Evolutionary conservation across 768 basidiomycete species (phyloP).

Genomic region (Gymnopilus dilepis): DNA sequence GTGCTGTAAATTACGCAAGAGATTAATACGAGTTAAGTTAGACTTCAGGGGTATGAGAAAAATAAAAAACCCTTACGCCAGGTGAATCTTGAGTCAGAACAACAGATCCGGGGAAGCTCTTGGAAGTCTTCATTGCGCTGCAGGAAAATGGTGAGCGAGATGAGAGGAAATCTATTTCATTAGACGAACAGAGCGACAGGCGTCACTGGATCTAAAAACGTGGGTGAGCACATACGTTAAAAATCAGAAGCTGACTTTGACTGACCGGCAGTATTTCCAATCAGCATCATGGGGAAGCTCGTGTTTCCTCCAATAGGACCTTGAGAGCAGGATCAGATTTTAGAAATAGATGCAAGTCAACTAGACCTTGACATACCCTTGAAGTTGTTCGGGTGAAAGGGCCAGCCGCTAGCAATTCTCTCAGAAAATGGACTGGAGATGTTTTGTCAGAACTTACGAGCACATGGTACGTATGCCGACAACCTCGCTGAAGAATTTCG

Average conservation of each 20-base stretch:
- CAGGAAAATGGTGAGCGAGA: not conserved
- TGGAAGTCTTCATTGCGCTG: conserved; percentile 46
- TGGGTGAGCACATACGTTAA: not conserved
- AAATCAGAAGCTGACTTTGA: not conserved
- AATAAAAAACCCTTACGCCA: conserved; percentile 35
- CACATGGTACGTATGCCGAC: conserved; percentile 2
- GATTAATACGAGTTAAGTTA: not conserved
- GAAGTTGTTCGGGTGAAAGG: conserved; percentile 12
- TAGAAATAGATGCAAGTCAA: conserved; percentile 2
- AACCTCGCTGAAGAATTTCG: not conserved
- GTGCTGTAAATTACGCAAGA: conserved; percentile 39
- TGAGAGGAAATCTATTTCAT: not conserved
- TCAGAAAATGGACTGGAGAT: not conserved
- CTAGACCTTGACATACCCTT: not conserved
- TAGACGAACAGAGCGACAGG: conserved; percentile 29
- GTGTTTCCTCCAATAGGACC: conserved; percentile 44
- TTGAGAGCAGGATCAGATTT: conserved; percentile 1
- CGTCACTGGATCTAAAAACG: conserved; percentile 34
- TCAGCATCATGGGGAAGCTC: conserved; percentile 43
- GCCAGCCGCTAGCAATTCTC: not conserved
- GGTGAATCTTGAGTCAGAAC: conserved; percentile 48
- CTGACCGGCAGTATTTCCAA: conserved; percentile 47
- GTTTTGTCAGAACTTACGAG: not conserved
- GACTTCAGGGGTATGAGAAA: not conserved
- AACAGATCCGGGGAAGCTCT: conserved; percentile 41